Percentiles rank a stretch among this genome's conserved stretches.
These are phyloP conservation scores for Beauveria sp. DNA, from an alignment of 2,329 filamentous ascomycete species.

Conservation along the genomic window DNA sequence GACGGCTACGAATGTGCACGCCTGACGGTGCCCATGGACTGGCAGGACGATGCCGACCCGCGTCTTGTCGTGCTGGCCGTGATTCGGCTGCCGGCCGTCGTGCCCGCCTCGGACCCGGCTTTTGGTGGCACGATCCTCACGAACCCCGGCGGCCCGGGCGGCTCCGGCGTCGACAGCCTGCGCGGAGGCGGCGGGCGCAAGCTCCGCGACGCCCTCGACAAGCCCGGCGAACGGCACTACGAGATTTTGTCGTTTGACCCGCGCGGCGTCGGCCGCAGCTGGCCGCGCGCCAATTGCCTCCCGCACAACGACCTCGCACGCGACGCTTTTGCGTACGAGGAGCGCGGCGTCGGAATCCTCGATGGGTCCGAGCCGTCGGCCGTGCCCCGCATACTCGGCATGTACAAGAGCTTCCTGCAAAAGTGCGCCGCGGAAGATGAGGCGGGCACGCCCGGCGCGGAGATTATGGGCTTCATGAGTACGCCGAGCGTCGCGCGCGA, in stretches of 20 bases:
- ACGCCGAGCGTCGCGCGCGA: constrained; percentile 26
- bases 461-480: constrained; percentile 22
- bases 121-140: constrained; percentile 28
- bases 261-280: constrained; percentile 25
- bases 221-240: constrained; percentile 21
- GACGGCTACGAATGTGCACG: constrained; percentile 25
- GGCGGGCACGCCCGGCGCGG: constrained; percentile 10
- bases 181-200: constrained; percentile 12
- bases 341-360: constrained; percentile 21
- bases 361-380: constrained; percentile 9
- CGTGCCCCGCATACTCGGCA: background rate
- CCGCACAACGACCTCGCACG: constrained; percentile 18
- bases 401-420: background rate
- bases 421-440: background rate
- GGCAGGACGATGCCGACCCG: constrained; percentile 18
- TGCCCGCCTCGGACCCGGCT: constrained; percentile 21
- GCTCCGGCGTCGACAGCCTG: constrained; percentile 22
- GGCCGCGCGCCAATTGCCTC: constrained; percentile 26
- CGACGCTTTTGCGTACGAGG: constrained; percentile 20
- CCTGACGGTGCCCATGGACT: constrained; percentile 30
- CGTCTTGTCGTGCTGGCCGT: constrained; percentile 25
- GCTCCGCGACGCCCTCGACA: constrained; percentile 20
- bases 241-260: constrained; percentile 31
- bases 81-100: constrained; percentile 24
- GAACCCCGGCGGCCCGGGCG: constrained; percentile 32